These are phyloP conservation scores for Medakamo hakoo DNA, from an alignment of 139 green algal species.

Conservation along the genomic window DNA sequence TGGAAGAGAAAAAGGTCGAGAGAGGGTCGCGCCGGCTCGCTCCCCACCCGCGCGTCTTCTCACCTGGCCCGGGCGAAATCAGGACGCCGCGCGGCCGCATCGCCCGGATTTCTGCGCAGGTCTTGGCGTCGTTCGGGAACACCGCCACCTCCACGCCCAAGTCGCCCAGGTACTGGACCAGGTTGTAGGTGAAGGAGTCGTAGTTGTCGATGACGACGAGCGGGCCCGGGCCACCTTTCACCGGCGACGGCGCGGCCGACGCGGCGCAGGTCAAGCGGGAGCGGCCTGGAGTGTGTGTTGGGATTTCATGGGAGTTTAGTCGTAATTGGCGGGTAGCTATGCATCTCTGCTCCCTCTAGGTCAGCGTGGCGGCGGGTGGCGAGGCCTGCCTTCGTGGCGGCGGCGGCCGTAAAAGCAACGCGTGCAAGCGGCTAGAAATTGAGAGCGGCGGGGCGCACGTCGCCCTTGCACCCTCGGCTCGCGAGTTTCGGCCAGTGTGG, in stretches of 20 bases:
- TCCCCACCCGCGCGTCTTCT: not conserved
- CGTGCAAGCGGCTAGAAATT: no score
- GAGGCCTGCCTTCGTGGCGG: no score
- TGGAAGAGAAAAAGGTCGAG: not conserved
- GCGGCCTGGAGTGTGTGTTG: not conserved
- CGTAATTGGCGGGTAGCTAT: no score
- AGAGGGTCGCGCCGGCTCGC: no score
- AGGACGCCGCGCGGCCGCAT: constrained; percentile 83
- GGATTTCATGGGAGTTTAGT: no score
- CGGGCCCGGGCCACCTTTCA: constrained; percentile 17
- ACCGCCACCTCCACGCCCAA: constrained; percentile 77
- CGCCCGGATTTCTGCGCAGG: constrained; percentile 61
- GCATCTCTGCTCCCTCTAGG: no score
- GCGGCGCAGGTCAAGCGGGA: not conserved
- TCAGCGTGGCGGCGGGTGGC: no score
- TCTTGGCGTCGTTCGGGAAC: constrained; percentile 91
- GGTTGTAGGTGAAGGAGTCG: constrained; percentile 97
- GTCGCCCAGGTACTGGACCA: constrained; percentile 93
- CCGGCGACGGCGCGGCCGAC: not conserved
- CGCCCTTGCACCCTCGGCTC: no score
- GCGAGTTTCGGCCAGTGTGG: no score
- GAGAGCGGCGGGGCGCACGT: no score
- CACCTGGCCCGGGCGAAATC: constrained; percentile 86
- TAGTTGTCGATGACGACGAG: constrained; percentile 97
- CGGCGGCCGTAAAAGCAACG: no score